Conservation (phyloP, 2,329 filamentous ascomycete species). For the Fusarium sp. region DNA sequence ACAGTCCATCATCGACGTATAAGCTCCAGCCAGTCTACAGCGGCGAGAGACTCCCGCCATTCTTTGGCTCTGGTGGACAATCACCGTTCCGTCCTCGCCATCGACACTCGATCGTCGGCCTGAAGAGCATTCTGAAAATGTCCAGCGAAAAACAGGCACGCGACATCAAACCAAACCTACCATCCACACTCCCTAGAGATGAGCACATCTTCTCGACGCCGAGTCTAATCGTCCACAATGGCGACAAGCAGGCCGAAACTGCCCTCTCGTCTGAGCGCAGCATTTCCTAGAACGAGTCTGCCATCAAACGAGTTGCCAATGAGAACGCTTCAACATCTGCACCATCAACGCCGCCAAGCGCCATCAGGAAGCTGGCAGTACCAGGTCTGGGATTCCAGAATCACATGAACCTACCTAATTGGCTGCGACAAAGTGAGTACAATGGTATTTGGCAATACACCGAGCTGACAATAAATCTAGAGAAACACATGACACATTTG, state of each 20-base stretch:
- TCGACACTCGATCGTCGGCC: conserved; percentile 26
- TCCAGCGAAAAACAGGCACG: background rate
- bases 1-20: conserved; percentile 8
- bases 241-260: conserved; percentile 28
- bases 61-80: conserved; percentile 5
- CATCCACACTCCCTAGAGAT: conserved; percentile 16
- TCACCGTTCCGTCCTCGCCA: conserved; percentile 37
- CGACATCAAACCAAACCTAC: background rate
- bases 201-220: conserved; percentile 23
- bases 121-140: conserved; percentile 40
- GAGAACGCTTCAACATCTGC: background rate
- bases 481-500: conserved; percentile 14
- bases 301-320: background rate
- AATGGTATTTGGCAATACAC: no score
- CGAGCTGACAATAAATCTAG: conserved; percentile 27
- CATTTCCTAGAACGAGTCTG: conserved; percentile 14
- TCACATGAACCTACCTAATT: conserved; percentile 4
- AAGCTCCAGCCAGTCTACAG: conserved; percentile 35
- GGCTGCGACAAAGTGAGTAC: conserved; percentile 35
- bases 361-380: conserved; percentile 7
- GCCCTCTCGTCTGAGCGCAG: conserved; percentile 11
- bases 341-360: background rate
- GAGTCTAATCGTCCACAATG: conserved; percentile 27
- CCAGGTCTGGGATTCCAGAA: conserved; percentile 6
- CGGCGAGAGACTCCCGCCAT: conserved; percentile 16